These are phyloP conservation scores for Populus euphratica DNA, from an alignment of 345 rosid species.

Conservation along the genomic window DNA sequence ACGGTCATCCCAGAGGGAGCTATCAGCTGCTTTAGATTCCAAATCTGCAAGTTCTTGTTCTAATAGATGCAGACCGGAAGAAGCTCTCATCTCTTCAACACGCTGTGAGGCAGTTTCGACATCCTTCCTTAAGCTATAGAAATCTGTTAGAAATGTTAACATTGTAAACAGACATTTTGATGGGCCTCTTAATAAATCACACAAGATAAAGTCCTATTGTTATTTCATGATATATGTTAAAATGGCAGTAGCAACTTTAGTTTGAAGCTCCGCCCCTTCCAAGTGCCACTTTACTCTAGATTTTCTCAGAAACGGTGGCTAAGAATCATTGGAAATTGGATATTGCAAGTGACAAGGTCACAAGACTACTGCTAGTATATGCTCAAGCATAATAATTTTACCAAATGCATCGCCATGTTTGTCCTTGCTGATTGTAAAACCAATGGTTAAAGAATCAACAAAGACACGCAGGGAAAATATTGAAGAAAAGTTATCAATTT, in stretches of 20 bases:
- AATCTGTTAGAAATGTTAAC: slow-evolving; percentile 46
- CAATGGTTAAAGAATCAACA: background rate
- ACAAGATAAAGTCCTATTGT: background rate
- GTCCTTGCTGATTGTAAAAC: background rate
- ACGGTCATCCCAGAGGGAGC: slow-evolving; percentile 85
- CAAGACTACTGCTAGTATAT: background rate
- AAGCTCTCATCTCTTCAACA: slow-evolving; percentile 63
- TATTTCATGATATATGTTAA: background rate
- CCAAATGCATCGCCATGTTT: background rate
- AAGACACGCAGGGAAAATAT: background rate
- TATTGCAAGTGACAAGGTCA: background rate
- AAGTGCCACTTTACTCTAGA: background rate
- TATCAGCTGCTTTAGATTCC: slow-evolving; percentile 67
- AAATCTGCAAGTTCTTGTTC: slow-evolving; percentile 52
- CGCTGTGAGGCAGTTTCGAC: slow-evolving; percentile 63
- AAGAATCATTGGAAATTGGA: background rate
- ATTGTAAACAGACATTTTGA: background rate
- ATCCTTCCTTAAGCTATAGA: slow-evolving; percentile 73
- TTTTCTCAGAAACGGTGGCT: background rate
- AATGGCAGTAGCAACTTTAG: background rate
- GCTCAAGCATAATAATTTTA: background rate
- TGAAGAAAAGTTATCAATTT: background rate
- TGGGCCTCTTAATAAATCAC: background rate
- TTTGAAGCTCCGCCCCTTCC: too few relatives aligned
- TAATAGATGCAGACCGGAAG: slow-evolving; percentile 51